Base-by-base conservation (phyloP, 2,329 filamentous ascomycete species). In the Neocatenulostroma microsporum region DNA sequence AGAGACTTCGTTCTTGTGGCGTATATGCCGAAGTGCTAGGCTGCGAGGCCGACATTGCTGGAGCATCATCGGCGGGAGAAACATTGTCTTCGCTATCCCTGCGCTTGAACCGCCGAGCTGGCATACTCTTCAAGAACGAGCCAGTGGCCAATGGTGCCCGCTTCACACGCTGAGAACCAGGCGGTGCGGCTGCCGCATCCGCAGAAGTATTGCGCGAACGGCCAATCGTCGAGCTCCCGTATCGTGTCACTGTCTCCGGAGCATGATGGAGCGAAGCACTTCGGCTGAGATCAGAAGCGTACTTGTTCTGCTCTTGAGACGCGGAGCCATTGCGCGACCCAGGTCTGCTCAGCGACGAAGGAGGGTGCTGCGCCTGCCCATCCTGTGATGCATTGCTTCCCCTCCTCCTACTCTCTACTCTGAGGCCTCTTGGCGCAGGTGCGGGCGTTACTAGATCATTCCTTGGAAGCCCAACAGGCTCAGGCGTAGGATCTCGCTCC, bases 101-200 rank as follows among this genome's bases (percentile, higher is more conserved):
- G 46, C 79, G 71, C 34, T 43, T 82, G 73, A 18, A 60, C 48
- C 86, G 72, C 37, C 85, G 75, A 14, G 85, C 83, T 20, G 85
- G 85, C 21, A 54, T 57, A 1, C 83, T 84, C 48, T 83, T 86
- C 15, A 91, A 66, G 47, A 89, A 88, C 42, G 77, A 82, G 1
- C 84, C 85, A 2, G 81, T 76, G n/a, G n/a, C 69, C 59, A 84
- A 84, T 12, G 80, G 81, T 11, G 85, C 75, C 42, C 84, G 72
- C 62, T 88, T 89, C 40, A 88, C 69, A 4, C 85, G 75, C 69
- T 87, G 76, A 0, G 84, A 86, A 49, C 80, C 80, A 42, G 84
- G 82, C 2, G 77, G 64, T 11, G 75, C 79, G n/a, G n/a, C n/a
- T 21, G 66, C 62, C 21, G 82, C 78, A 17, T 87, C 81, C 2